Conservation (phyloP, 495 filamentous ascomycete species). For the Xylaria cubensis region DNA sequence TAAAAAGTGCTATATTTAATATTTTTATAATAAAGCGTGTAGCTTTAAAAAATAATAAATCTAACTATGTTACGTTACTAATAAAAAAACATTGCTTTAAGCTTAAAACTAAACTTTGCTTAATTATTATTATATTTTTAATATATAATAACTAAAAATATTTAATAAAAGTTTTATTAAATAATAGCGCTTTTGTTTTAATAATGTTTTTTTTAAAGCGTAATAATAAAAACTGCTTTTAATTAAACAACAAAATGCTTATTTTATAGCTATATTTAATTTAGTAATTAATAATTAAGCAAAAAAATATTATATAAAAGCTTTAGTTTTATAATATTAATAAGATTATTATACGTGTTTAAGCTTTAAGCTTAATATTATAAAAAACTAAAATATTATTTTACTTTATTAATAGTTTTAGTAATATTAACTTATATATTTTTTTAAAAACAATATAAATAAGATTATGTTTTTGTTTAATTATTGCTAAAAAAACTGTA, state of each 20-base stretch:
- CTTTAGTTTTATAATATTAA: neutral
- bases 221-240: neutral
- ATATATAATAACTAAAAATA: neutral
- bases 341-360: neutral
- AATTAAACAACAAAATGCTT: neutral
- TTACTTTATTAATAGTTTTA: too few relatives aligned
- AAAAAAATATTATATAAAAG: conserved; percentile 2
- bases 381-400: conserved; percentile 1
- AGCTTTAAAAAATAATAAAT: too few relatives aligned
- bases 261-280: neutral
- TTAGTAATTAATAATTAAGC: neutral
- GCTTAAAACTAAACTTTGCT: too few relatives aligned
- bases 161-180: neutral
- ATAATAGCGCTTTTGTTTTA: neutral
- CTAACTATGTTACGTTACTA: too few relatives aligned
- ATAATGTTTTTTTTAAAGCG: neutral
- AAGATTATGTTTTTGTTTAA: too few relatives aligned
- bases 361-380: neutral
- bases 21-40: too few relatives aligned
- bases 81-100: too few relatives aligned
- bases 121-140: neutral
- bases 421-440: too few relatives aligned
- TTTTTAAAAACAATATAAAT: too few relatives aligned
- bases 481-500: too few relatives aligned
- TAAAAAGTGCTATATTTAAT: too few relatives aligned